Evolutionary conservation across 2,329 filamentous ascomycete species (phyloP), one percentile per base, ranked within the genome.

Genomic region (Colletotrichum chrysophilum): DNA sequence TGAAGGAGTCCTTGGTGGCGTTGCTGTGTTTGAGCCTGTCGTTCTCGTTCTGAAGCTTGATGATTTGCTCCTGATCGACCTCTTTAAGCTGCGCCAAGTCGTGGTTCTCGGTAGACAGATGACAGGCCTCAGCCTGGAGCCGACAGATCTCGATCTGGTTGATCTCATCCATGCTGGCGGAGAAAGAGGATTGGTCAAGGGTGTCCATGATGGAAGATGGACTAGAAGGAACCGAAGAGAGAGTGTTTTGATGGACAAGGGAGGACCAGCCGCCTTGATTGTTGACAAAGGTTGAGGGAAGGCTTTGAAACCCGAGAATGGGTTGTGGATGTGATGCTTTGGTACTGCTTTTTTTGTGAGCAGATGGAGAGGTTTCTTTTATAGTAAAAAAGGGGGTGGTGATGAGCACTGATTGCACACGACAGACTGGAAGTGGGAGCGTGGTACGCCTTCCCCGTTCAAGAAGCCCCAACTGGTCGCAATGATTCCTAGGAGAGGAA

Each of bases 141-240:
- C 7, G 43, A 0, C 43, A 48, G 5, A 48, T 48, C 43, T 48
- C 43, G n/a, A 48, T 48, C 0, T 48, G 43, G 10, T 48, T 0
- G 43, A 48, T 21, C 43, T 48, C 43, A 0, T 48, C 0, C 43
- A 48, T 48, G 0, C 0, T 2, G 18, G 43, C 10, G 43, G 43
- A 2, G 0, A 43, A 10, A 3, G 18, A 43, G 0, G n/a, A 0
- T 2, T 0, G 43, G 21, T 48, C 4, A 10, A 48, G n/a, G 43
- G 43, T 3, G 43, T 0, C 1, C 43, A 48, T 48, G 5, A 48
- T 48, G 43, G n/a, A 21, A 5, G 9, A 48, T 48, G n/a, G n/a
- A 0, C 43, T 13, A 21, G 43, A 48, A 48, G 43, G 18, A 48
- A 7, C 0, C 43, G n/a, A 21, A 12, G 43, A 48, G n/a, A 21